Evolutionary conservation across 805 yeast genomes (phyloP).

Genomic region (Pichia pseudocactophila): DNA sequence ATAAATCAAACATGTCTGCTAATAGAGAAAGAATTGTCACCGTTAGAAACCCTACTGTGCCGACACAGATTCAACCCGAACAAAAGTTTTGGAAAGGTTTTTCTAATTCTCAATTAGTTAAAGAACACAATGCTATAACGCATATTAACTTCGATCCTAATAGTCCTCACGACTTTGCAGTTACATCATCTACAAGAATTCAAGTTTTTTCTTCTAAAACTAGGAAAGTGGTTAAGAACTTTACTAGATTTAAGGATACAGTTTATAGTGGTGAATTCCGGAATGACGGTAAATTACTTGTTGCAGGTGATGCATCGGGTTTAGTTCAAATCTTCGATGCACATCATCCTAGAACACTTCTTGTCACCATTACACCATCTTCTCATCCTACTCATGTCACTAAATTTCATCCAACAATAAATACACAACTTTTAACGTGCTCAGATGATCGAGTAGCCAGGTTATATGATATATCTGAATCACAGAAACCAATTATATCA

Average conservation of each 20-base stretch:
- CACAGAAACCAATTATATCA: constrained; percentile 59
- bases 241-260: constrained; percentile 80
- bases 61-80: constrained; percentile 83
- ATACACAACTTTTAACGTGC: constrained; percentile 73
- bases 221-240: constrained; percentile 80
- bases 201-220: constrained; percentile 93
- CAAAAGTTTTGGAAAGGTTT: constrained; percentile 91
- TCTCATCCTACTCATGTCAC: constrained; percentile 89
- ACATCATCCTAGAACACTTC: constrained; percentile 57
- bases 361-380: constrained; percentile 76
- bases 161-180: constrained; percentile 85
- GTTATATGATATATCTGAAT: constrained; percentile 79
- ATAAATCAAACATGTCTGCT: constrained; percentile 54
- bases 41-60: constrained; percentile 64
- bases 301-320: constrained; percentile 95
- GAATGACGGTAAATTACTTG: constrained; percentile 81
- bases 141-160: constrained; percentile 83
- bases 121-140: constrained; percentile 87
- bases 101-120: constrained; percentile 74
- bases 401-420: constrained; percentile 72
- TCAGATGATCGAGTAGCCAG: constrained; percentile 86
- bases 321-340: constrained; percentile 86
- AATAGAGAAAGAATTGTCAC: constrained; percentile 54
- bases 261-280: constrained; percentile 90
- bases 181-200: constrained; percentile 82